A percentile compares a stretch with the other conserved stretches of the same genome.
Conservation (phyloP, 2,329 filamentous ascomycete genomes). For the Colletotrichum nymphaeae region DNA sequence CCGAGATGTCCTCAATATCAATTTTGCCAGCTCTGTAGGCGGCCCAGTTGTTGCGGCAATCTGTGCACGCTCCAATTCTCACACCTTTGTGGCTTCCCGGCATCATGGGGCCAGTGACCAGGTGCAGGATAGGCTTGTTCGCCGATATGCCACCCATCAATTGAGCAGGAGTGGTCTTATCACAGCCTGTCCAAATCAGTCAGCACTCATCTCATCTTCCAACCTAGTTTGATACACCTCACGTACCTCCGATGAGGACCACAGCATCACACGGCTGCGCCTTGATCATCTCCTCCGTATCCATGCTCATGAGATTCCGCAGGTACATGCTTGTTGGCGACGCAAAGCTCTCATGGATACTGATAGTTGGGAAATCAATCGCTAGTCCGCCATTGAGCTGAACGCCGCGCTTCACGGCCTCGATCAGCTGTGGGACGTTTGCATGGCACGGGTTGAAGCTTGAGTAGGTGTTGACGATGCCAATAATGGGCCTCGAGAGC, state of each 20-base stretch:
- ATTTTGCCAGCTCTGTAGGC: constrained; percentile 72
- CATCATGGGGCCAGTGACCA: constrained; percentile 82
- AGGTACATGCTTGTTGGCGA: constrained; percentile 81
- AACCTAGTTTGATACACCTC: neutral
- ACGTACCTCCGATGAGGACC: constrained; percentile 73
- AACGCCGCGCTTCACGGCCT: constrained; percentile 76
- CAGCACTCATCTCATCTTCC: neutral
- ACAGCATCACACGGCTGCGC: constrained; percentile 78
- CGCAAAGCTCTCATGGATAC: constrained; percentile 76
- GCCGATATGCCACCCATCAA: constrained; percentile 81
- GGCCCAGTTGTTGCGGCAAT: constrained; percentile 81
- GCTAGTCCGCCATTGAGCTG: constrained; percentile 75
- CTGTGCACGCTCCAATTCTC: constrained; percentile 78
- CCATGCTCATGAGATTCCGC: constrained; percentile 82
- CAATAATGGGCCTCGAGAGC: constrained; percentile 77
- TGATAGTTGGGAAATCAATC: constrained; percentile 81
- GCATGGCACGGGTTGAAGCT: constrained; percentile 81
- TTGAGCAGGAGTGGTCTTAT: constrained; percentile 80
- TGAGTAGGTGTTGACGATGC: constrained; percentile 79
- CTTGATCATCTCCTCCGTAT: constrained; percentile 82
- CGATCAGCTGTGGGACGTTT: constrained; percentile 77
- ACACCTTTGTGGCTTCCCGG: constrained; percentile 74
- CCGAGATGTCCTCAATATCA: constrained; percentile 78
- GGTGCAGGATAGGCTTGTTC: constrained; percentile 76
- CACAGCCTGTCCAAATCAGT: constrained; percentile 64